phyloP scores from a whole-genome alignment of 306 rosid genomes.

The Corylus avellana region DNA sequence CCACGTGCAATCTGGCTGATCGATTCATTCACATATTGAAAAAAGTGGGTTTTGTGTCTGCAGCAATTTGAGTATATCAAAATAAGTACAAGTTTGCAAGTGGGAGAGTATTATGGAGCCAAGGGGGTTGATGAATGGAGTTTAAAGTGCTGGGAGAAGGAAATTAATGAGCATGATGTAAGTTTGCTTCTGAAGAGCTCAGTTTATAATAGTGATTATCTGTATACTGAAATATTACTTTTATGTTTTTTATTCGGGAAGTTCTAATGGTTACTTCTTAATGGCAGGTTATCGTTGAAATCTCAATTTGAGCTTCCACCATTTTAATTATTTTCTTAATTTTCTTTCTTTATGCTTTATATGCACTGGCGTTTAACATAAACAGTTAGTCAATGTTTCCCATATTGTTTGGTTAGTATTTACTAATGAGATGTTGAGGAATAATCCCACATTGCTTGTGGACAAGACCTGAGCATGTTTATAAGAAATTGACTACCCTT shows the following conservation, averaged over 20 bases:
- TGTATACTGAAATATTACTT: background rate
- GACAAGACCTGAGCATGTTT: too few species aligned
- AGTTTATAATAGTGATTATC: background rate
- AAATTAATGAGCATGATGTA: constrained; percentile 62
- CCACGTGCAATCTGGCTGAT: constrained; percentile 11
- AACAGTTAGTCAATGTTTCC: background rate
- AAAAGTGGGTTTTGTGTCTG: constrained; percentile 34
- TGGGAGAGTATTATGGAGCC: constrained; percentile 76
- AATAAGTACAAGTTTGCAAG: constrained; percentile 48
- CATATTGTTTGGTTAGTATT: constrained; percentile 9
- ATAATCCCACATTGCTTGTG: too few species aligned
- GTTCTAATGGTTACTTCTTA: background rate
- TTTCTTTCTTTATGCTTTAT: constrained; percentile 16
- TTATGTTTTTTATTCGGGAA: constrained; percentile 4
- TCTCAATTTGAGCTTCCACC: background rate
- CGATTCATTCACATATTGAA: constrained; percentile 18
- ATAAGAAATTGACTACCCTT: too few species aligned
- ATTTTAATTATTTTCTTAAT: constrained; percentile 4
- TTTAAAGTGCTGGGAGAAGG: constrained; percentile 68
- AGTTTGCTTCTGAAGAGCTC: constrained; percentile 30
- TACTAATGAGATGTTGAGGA: background rate
- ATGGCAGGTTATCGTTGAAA: background rate
- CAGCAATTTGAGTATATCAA: constrained; percentile 74
- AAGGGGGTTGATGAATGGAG: constrained; percentile 84
- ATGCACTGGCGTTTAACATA: background rate